Evolutionary conservation across 768 basidiomycete species (phyloP).

Genomic region (Serendipita sp.): DNA sequence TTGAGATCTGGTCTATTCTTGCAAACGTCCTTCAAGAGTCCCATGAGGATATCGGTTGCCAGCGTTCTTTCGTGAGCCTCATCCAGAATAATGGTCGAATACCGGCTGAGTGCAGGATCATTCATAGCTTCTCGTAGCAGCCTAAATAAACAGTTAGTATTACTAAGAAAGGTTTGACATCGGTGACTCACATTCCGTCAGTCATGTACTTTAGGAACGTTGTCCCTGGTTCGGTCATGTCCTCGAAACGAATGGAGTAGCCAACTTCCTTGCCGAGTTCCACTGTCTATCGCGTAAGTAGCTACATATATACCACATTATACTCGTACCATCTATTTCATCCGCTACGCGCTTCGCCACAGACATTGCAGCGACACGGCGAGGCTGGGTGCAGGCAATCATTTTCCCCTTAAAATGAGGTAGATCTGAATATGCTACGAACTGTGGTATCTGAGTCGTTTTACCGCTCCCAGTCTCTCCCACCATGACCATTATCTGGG

Average conservation of each 20-base stretch:
- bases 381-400: conserved; percentile 92
- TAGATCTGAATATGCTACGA: conserved; percentile 84
- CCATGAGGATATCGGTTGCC: conserved; percentile 97
- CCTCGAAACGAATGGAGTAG: conserved; percentile 97
- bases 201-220: conserved; percentile 99
- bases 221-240: conserved; percentile 76
- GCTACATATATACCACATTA: neutral
- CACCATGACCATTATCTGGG: conserved; percentile 82
- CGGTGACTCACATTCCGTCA: conserved; percentile 62
- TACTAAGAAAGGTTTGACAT: neutral
- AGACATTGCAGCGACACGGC: conserved; percentile 94
- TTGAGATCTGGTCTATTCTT: conserved; percentile 76
- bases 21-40: conserved; percentile 73
- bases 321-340: conserved; percentile 82
- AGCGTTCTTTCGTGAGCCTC: conserved; percentile 98
- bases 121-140: conserved; percentile 97
- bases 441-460: conserved; percentile 97
- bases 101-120: conserved; percentile 72
- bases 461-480: conserved; percentile 94
- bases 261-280: conserved; percentile 89
- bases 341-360: conserved; percentile 97
- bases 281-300: conserved; percentile 31
- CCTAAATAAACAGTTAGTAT: neutral
- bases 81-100: conserved; percentile 96
- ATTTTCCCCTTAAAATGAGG: conserved; percentile 82